phyloP scores from a whole-genome alignment of 2,329 filamentous ascomycete genomes.

The Periconia macrospinosa region DNA sequence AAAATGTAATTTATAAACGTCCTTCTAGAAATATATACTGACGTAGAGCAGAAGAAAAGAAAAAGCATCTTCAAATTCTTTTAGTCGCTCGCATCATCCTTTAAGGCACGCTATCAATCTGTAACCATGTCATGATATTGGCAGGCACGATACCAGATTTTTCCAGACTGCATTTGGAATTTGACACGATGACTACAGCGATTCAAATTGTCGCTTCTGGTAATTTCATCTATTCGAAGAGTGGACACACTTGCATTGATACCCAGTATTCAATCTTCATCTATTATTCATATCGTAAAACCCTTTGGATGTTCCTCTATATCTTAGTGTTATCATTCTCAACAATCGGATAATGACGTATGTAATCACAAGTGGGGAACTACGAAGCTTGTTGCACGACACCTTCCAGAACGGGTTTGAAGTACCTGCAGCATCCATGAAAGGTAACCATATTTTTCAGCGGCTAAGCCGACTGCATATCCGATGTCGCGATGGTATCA shows the following conservation, averaged over 20 bases:
- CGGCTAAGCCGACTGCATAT: neutral
- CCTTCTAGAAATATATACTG: neutral
- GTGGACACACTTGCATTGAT: neutral
- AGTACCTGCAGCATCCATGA: neutral
- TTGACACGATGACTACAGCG: too few relatives aligned
- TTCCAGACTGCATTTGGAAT: too few relatives aligned
- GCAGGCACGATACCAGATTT: too few relatives aligned
- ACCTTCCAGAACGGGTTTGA: neutral
- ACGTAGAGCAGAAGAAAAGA: slow-evolving; percentile 23
- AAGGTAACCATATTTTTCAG: neutral
- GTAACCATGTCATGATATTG: too few relatives aligned
- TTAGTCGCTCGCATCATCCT: too few relatives aligned
- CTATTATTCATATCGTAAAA: too few relatives aligned
- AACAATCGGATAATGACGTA: neutral
- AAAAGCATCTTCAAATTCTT: slow-evolving; percentile 27
- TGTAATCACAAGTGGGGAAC: neutral
- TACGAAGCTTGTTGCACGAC: neutral
- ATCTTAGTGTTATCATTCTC: neutral
- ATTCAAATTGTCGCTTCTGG: too few relatives aligned
- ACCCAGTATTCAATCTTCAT: neutral
- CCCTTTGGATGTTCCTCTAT: neutral
- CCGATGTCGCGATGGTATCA: neutral
- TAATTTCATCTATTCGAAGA: neutral
- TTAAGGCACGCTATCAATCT: too few relatives aligned
- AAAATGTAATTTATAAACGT: slow-evolving; percentile 15